Conservation (phyloP, 768 basidiomycete species). For the Fomitopsis serialis region DNA sequence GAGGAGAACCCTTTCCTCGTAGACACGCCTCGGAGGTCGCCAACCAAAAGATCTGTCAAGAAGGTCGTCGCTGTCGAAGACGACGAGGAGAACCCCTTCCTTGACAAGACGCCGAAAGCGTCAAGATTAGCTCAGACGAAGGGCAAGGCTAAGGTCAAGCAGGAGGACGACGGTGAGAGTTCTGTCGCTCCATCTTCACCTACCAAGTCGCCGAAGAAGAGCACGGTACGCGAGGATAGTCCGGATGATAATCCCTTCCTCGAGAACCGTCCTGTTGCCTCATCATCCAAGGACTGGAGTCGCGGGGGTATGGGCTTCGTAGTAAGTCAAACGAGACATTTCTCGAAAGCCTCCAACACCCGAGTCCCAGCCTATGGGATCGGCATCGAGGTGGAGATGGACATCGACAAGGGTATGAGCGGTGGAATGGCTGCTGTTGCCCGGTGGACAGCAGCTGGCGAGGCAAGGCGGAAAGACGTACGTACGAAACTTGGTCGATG, state of each 20-base stretch:
- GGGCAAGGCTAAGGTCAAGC: slow-evolving; percentile 5
- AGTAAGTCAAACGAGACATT: slow-evolving; percentile 66
- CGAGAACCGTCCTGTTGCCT: slow-evolving; percentile 26
- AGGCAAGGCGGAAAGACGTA: slow-evolving; percentile 55
- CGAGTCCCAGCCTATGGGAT: slow-evolving; percentile 79
- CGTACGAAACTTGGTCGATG: slow-evolving; percentile 57
- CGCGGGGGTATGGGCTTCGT: slow-evolving; percentile 79
- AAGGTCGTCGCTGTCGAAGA: slow-evolving; percentile 15
- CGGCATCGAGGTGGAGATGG: slow-evolving; percentile 83
- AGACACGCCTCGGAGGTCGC: neutral
- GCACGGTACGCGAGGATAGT: slow-evolving; percentile 24
- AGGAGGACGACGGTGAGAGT: slow-evolving; percentile 21
- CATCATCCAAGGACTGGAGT: slow-evolving; percentile 56
- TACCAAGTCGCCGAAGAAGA: neutral
- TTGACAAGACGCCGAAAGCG: slow-evolving; percentile 30
- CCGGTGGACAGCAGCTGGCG: slow-evolving; percentile 73
- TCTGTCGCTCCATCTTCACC: slow-evolving; percentile 40
- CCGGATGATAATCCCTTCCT: slow-evolving; percentile 69
- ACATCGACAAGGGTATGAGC: slow-evolving; percentile 74
- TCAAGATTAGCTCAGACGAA: neutral
- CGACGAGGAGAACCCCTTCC: slow-evolving; percentile 71
- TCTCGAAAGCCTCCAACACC: slow-evolving; percentile 57
- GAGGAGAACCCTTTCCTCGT: no score
- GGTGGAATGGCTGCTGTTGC: slow-evolving; percentile 88
- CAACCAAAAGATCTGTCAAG: neutral